Evolutionary conservation across 805 yeast genomes (phyloP).

Genomic region (Candida yuanshanica): DNA sequence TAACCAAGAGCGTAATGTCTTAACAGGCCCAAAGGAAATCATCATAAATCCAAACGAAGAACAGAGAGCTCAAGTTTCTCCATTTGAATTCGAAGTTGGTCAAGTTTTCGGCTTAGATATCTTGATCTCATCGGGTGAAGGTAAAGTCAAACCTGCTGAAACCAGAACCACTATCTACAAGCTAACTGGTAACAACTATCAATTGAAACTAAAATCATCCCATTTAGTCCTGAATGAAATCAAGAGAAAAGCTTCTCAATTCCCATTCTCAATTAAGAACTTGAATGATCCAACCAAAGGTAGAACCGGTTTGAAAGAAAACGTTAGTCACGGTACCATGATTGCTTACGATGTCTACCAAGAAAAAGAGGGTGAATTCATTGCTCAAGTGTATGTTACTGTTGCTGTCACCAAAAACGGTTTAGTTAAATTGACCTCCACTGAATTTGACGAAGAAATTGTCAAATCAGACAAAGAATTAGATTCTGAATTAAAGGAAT

Average conservation of each 20-base stretch:
- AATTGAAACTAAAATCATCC: slow-evolving; percentile 66
- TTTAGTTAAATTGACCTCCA: slow-evolving; percentile 54
- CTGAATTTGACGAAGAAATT: slow-evolving; percentile 42
- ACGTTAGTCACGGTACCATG: slow-evolving; percentile 59
- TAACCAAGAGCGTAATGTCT: slow-evolving; percentile 59
- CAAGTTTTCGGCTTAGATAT: slow-evolving; percentile 77
- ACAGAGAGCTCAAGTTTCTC: slow-evolving; percentile 57
- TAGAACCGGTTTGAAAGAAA: slow-evolving; percentile 70
- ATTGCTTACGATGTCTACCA: slow-evolving; percentile 62
- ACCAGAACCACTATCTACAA: slow-evolving; percentile 66
- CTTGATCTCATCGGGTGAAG: slow-evolving; percentile 56
- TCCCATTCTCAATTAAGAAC: slow-evolving; percentile 64
- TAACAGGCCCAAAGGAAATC: slow-evolving; percentile 72
- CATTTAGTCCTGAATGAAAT: slow-evolving; percentile 61
- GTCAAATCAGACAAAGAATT: slow-evolving; percentile 54
- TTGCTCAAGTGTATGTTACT: slow-evolving; percentile 72
- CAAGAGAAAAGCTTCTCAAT: slow-evolving; percentile 57
- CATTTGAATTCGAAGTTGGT: slow-evolving; percentile 62
- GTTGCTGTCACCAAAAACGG: slow-evolving; percentile 73
- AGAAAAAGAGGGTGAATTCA: slow-evolving; percentile 59
- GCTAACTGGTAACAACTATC: slow-evolving; percentile 62
- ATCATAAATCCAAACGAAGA: slow-evolving; percentile 68
- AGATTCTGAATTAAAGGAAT: slow-evolving; percentile 39
- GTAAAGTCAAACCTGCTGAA: slow-evolving; percentile 57
- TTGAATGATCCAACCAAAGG: slow-evolving; percentile 66